Percentiles rank a stretch among this genome's conserved stretches.
These are phyloP conservation scores for Fraxinus nigra DNA, from an alignment of 305 asterid genomes.

Conservation along the genomic window DNA sequence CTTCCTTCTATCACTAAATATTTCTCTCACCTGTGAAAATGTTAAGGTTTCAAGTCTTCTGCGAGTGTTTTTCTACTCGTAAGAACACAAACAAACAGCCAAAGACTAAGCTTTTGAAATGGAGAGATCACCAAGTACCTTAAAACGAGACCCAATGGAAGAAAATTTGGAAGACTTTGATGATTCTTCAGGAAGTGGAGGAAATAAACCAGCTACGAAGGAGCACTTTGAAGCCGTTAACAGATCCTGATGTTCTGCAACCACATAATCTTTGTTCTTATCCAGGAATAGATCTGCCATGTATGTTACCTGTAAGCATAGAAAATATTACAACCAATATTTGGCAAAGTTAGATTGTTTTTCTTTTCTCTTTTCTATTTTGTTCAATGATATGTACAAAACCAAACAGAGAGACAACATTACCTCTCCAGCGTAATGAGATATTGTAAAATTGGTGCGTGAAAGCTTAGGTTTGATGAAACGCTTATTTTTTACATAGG, in stretches of 20 bases:
- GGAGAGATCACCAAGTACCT: constrained; percentile 47
- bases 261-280: constrained; percentile 99
- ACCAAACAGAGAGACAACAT: constrained; percentile 18
- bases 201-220: constrained; percentile 92
- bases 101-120: neutral
- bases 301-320: constrained; percentile 70
- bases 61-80: constrained; percentile 16
- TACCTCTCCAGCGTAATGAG: constrained; percentile 99
- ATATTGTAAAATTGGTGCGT: constrained; percentile 89
- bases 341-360: constrained; percentile 6
- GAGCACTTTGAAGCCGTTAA: constrained; percentile 86
- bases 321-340: constrained; percentile 21
- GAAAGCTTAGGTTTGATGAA: constrained; percentile 99
- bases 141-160: constrained; percentile 95
- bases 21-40: constrained; percentile 17
- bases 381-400: neutral
- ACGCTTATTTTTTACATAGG: constrained; percentile 85
- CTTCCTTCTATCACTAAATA: constrained; percentile 1
- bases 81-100: neutral
- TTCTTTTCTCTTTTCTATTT: neutral
- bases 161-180: constrained; percentile 98
- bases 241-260: constrained; percentile 96
- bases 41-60: constrained; percentile 3
- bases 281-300: constrained; percentile 96
- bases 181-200: constrained; percentile 90